Percentiles rank a stretch among this genome's conserved stretches.
phyloP scores from a whole-genome alignment of 1,284 basidiomycete genomes.

The Trametes polyzona region DNA sequence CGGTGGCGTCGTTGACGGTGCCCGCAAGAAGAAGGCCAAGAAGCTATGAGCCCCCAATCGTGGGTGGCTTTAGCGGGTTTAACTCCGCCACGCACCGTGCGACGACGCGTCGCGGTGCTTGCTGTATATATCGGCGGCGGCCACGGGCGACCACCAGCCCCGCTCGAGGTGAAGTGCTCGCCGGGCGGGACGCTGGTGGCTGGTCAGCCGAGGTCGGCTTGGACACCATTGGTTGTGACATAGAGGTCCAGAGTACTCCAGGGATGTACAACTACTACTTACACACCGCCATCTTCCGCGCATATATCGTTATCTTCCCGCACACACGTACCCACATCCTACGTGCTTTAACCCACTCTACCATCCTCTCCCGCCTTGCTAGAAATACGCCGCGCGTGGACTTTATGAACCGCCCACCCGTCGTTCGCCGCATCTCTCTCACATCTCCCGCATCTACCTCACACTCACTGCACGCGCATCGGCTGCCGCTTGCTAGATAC shows the following conservation, averaged over 20 bases:
- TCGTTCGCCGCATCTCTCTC: not conserved
- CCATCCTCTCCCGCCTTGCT: not conserved
- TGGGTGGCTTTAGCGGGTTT: not conserved
- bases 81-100: slow-evolving; percentile 5
- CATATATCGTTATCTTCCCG: slow-evolving; percentile 12
- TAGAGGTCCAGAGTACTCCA: slow-evolving; percentile 19
- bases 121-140: slow-evolving; percentile 15
- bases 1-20: slow-evolving; percentile 61
- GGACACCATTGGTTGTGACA: slow-evolving; percentile 19
- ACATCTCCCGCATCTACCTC: not conserved
- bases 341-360: slow-evolving; percentile 14
- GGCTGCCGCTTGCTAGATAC: not conserved
- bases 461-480: not conserved
- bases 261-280: slow-evolving; percentile 24
- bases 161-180: slow-evolving; percentile 23
- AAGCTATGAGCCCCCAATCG: slow-evolving; percentile 25
- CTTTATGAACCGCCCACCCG: slow-evolving; percentile 1
- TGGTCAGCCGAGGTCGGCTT: slow-evolving; percentile 14
- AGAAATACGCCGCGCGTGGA: slow-evolving; percentile 9
- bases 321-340: slow-evolving; percentile 13
- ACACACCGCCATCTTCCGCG: slow-evolving; percentile 7
- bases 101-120: slow-evolving; percentile 11
- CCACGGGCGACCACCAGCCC: slow-evolving; percentile 10
- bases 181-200: slow-evolving; percentile 14
- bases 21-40: slow-evolving; percentile 56